Conservation (phyloP, 306 rosid genomes). For the Cicer arietinum region DNA sequence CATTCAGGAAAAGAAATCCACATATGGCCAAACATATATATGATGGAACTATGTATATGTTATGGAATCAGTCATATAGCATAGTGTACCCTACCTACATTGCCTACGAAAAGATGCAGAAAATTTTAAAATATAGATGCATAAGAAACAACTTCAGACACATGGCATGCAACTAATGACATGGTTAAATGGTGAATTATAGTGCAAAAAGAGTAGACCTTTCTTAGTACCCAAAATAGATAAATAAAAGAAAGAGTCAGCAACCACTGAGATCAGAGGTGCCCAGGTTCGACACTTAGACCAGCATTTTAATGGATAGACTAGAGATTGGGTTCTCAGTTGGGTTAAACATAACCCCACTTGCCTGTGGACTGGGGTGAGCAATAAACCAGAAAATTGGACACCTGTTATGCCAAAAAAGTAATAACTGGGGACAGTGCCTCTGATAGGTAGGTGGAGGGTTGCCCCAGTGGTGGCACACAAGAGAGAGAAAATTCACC, state of each 20-base stretch:
- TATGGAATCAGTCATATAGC: constrained; percentile 25
- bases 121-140: constrained; percentile 18
- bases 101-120: constrained; percentile 16
- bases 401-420: neutral
- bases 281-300: neutral
- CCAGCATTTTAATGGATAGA: constrained; percentile 13
- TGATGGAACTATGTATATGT: constrained; percentile 16
- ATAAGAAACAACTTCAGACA: constrained; percentile 25
- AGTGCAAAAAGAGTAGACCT: constrained; percentile 18
- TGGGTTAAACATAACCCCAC: neutral
- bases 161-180: constrained; percentile 17
- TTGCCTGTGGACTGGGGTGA: neutral
- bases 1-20: constrained; percentile 11
- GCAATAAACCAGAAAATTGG: neutral
- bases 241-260: constrained; percentile 4
- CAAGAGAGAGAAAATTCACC: constrained; percentile 12
- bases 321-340: neutral
- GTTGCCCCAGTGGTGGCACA: constrained; percentile 14
- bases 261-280: neutral
- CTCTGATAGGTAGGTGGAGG: neutral
- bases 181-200: constrained; percentile 29
- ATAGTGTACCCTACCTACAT: neutral
- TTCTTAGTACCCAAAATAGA: constrained; percentile 17
- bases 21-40: constrained; percentile 9
- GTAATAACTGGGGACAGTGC: neutral